Base-by-base conservation (phyloP, 768 basidiomycete species). In the Daedaleopsis nitida region DNA sequence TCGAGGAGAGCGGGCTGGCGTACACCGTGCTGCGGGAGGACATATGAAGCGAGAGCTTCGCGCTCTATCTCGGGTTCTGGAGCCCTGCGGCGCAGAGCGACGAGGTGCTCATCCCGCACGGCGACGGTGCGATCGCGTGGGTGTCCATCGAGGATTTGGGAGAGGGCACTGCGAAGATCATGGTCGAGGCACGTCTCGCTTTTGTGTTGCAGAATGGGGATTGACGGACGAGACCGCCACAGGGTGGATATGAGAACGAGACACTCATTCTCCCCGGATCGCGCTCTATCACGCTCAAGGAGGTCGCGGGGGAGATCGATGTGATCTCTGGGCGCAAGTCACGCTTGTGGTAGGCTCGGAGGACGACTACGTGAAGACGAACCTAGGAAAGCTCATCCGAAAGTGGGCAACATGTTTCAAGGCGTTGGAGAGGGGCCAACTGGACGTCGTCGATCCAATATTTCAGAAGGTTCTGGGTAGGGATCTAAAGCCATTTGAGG, bases 91-190 rank as follows among this genome's bases (percentile, higher is more conserved):
- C 65, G 10, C 68, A 62, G 10, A 66, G 55, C 11, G 64, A 66
- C 57, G 71, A 72, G 57, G 70, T 71, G 17, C 48, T 69, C 50
- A 48, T 72, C n/a, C 73, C 73, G 14, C 61, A 71, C 17, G 67
- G 69, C 24, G 74, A 77, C 53, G 75, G 76, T n/a, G 65, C 62
- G n/a, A 71, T 76, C 39, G 74, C 72, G 13, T 78, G 73, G 74
- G 72, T 68, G 14, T 62, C 67, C 51, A 65, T 73, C 44, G 70
- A 75, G 47, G 76, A 78, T 48, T 67, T 78, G 5, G 76, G 73
- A 9, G 74, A 74, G 59, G 76, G 69, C 4, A 76, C 74, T 1
- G 74, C 76, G 37, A 72, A 65, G 57, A 60, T 78, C 51, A 67
- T 78, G 52, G 67, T 65, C 5, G 63, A 66, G 39, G 70, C 71